Evolutionary conservation across 345 rosid species (phyloP).

Genomic region (Salix caprea): DNA sequence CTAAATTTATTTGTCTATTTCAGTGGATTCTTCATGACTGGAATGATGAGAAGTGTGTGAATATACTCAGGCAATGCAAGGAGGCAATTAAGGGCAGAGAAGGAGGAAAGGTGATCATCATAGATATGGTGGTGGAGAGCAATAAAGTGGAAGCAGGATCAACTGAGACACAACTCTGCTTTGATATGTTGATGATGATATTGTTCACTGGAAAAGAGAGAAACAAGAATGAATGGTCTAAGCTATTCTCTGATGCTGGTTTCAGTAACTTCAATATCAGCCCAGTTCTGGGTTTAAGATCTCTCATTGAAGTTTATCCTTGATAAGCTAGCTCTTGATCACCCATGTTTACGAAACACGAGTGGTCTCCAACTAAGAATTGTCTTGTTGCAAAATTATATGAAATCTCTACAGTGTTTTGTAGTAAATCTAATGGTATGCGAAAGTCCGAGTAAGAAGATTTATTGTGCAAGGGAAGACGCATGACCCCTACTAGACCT

Average conservation of each 20-base stretch:
- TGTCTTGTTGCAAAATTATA: too few relatives aligned
- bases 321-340: neutral
- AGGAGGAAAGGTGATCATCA: neutral
- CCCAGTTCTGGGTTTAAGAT: neutral
- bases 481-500: too few relatives aligned
- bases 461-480: too few relatives aligned
- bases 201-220: constrained; percentile 5
- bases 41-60: too few relatives aligned
- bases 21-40: too few relatives aligned
- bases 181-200: constrained; percentile 27
- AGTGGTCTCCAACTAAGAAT: too few relatives aligned
- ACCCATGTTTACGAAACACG: too few relatives aligned
- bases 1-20: too few relatives aligned
- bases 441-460: too few relatives aligned
- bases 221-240: constrained; percentile 21
- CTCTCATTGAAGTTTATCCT: neutral
- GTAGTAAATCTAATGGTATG: neutral
- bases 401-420: too few relatives aligned
- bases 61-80: too few relatives aligned
- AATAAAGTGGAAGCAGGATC: neutral
- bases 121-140: constrained; percentile 10
- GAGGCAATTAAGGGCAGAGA: too few relatives aligned
- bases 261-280: constrained; percentile 14
- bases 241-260: constrained; percentile 26
- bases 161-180: constrained; percentile 18